Evolutionary conservation across 2,329 filamentous ascomycete species (phyloP), one percentile per base, ranked within the genome.

Genomic region (Clonostachys rosea): DNA sequence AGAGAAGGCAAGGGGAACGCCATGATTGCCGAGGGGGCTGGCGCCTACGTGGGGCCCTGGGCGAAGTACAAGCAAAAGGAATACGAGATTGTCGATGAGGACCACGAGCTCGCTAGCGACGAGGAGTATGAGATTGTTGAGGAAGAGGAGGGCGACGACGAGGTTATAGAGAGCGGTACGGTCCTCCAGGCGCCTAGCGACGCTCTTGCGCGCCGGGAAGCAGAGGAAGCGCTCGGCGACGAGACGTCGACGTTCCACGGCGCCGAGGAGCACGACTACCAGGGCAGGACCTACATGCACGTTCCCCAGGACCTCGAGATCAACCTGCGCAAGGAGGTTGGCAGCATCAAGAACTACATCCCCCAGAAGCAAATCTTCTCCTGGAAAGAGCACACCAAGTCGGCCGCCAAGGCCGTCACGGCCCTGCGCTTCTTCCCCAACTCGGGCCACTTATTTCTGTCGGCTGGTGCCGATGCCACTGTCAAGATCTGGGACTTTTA

Each of bases 241-340:
- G 94, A 99, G 71, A 94, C 86, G 45, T 91, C 86, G 40, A 85
- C 84, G 41, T 99, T 97, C 69, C 87, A 96, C 60, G 94, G 91
- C 52, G 78, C 79, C 39, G 76, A 88, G 61, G 75, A 94, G 68
- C 86, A 84, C 73, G 94, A 99, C 65, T 99, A 99, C 71, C 88
- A 95, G 64, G 94, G 94, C 43, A 79, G 94, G 54, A 95, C 92
- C 34, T 99, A 96, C 65, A 96, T 99, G 92, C 94, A 99, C 68
- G 78, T 97, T 42, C 94, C 94, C 5, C 91, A 90, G 64, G 91
- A 96, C 63, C 71, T 96, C 68, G 89, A 90, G 60, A 75, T 96
- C 63, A 88, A 95, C 62, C 74, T 99, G 57, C 80, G 78, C 53
- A 95, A 94, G 68, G 90, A 95, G 50, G 66, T 76, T 41, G 89